These are phyloP conservation scores for Polyplosphaeria fusca DNA, from an alignment of 495 filamentous ascomycete genomes.

Conservation along the genomic window DNA sequence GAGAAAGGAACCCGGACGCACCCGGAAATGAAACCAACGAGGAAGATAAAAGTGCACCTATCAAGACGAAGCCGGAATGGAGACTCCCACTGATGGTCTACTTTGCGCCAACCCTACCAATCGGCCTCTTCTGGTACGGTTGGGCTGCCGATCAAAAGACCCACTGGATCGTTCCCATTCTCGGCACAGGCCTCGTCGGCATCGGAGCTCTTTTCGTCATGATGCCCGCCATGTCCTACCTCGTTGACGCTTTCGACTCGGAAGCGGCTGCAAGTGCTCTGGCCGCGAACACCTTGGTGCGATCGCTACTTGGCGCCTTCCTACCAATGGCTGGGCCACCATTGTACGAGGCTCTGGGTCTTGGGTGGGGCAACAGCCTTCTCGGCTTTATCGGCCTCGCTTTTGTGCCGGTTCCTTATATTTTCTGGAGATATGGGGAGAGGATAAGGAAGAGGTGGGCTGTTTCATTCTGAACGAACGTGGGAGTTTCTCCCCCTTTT, in stretches of 20 bases:
- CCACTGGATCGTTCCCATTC: slow-evolving; percentile 38
- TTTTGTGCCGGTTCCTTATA: slow-evolving; percentile 15
- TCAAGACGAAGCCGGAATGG: slow-evolving; percentile 35
- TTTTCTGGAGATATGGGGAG: slow-evolving; percentile 25
- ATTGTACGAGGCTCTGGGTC: slow-evolving; percentile 26
- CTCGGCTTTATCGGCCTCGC: slow-evolving; percentile 28
- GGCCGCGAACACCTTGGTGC: slow-evolving; percentile 22
- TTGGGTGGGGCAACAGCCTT: slow-evolving; percentile 27
- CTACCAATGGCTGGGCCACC: slow-evolving; percentile 20
- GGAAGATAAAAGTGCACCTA: slow-evolving; percentile 10
- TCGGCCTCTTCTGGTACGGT: slow-evolving; percentile 40
- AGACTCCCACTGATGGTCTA: slow-evolving; percentile 35
- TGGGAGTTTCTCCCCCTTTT: too few species aligned
- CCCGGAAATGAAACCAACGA: too few species aligned
- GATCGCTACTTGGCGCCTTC: slow-evolving; percentile 24
- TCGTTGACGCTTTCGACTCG: slow-evolving; percentile 27
- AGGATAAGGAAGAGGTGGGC: slow-evolving; percentile 12
- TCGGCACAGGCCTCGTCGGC: slow-evolving; percentile 28
- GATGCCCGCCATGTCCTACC: slow-evolving; percentile 22
- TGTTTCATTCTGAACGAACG: too few species aligned
- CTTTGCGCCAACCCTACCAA: slow-evolving; percentile 32
- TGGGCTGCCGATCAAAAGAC: slow-evolving; percentile 37
- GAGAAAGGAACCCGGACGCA: too few species aligned
- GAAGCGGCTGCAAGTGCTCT: slow-evolving; percentile 19
- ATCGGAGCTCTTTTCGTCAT: slow-evolving; percentile 38